phyloP scores from a whole-genome alignment of 2,329 filamentous ascomycete genomes.

The Talaromyces pinophilus region DNA sequence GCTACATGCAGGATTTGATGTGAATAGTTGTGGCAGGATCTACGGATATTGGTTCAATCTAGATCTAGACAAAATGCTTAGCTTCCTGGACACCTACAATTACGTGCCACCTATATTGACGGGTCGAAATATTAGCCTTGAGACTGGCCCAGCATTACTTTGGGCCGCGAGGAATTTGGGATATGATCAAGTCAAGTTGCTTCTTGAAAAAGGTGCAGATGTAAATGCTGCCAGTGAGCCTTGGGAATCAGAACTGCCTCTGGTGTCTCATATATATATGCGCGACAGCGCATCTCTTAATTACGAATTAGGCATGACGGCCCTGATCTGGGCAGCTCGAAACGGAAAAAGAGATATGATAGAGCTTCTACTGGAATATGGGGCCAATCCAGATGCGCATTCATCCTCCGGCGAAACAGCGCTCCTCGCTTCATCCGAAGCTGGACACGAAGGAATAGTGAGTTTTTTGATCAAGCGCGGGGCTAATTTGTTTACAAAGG shows the following conservation, averaged over 20 bases:
- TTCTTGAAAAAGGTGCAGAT: constrained; percentile 4
- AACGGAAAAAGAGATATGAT: constrained; percentile 9
- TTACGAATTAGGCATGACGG: constrained; percentile 5
- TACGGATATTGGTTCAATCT: neutral
- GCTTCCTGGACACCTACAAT: too few species aligned
- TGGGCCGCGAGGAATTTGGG: neutral
- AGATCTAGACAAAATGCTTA: too few species aligned
- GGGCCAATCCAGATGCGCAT: neutral
- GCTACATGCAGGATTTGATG: neutral
- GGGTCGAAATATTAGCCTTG: too few species aligned
- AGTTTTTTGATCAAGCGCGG: neutral
- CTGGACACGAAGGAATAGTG: neutral
- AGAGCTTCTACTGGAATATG: constrained; percentile 11
- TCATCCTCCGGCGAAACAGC: constrained; percentile 1
- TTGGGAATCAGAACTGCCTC: neutral
- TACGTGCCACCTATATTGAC: too few species aligned
- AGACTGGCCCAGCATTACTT: neutral
- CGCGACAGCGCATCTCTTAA: neutral
- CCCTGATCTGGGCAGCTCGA: constrained; percentile 15
- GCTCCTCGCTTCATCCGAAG: neutral
- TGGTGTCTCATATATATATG: too few species aligned
- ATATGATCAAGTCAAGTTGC: neutral
- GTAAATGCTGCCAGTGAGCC: neutral
- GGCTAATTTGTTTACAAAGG: neutral
- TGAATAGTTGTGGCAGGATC: neutral